Conservation (phyloP, 805 yeast species). For the Alloascoidea hylecoeti region DNA sequence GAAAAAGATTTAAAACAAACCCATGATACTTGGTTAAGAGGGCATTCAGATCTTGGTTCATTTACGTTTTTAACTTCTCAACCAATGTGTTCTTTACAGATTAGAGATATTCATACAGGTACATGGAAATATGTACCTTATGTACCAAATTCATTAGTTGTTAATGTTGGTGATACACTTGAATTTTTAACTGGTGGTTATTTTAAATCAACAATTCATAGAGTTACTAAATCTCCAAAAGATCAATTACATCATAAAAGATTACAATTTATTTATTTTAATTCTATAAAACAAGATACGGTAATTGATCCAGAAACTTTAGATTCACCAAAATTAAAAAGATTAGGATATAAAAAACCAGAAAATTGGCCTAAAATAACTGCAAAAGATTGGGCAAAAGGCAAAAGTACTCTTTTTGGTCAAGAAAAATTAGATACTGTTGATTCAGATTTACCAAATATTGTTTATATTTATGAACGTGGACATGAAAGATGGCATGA, state of each 20-base stretch:
- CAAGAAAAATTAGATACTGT: constrained; percentile 20
- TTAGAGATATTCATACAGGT: constrained; percentile 19
- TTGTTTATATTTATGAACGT: constrained; percentile 24
- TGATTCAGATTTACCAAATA: constrained; percentile 22
- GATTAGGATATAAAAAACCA: constrained; percentile 18
- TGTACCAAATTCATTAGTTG: constrained; percentile 21
- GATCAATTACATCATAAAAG: constrained; percentile 24
- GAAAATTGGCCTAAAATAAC: constrained; percentile 22
- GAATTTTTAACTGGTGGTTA: constrained; percentile 30
- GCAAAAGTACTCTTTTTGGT: constrained; percentile 31
- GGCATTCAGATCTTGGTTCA: constrained; percentile 30
- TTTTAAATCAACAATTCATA: constrained; percentile 30
- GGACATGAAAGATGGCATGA: constrained; percentile 30
- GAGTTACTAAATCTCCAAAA: constrained; percentile 31
- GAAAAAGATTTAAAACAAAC: constrained; percentile 18
- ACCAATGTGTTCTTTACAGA: constrained; percentile 25
- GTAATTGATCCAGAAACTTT: constrained; percentile 27
- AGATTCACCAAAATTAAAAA: constrained; percentile 21
- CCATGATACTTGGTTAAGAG: constrained; percentile 27
- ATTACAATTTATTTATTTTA: constrained; percentile 27
- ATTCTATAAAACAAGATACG: constrained; percentile 22
- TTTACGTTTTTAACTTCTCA: constrained; percentile 26
- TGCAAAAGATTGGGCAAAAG: constrained; percentile 28
- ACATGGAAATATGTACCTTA: constrained; percentile 24
- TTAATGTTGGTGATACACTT: constrained; percentile 27